Conservation (phyloP, 139 green algal genomes). For the Coelastrella sp. region DNA sequence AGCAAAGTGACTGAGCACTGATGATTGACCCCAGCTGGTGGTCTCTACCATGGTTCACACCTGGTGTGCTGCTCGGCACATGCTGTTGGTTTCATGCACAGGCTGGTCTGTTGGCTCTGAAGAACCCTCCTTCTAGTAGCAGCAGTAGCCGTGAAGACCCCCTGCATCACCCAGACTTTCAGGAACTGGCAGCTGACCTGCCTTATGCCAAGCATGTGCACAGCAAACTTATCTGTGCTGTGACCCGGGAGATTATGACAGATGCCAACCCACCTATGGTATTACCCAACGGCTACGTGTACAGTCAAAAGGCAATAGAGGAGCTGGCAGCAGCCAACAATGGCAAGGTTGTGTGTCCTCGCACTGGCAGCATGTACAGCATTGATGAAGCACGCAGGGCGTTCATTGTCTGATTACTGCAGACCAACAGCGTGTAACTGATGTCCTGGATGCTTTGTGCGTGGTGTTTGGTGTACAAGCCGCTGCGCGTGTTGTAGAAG, state of each 20-base stretch:
- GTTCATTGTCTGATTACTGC: slow-evolving; percentile 65
- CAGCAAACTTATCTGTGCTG: slow-evolving; percentile 90
- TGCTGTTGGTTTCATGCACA: too few relatives aligned
- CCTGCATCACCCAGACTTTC: slow-evolving; percentile 79
- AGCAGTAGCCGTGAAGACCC: slow-evolving; percentile 78
- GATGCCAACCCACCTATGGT: slow-evolving; percentile 95
- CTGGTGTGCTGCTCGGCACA: too few relatives aligned
- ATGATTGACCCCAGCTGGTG: too few relatives aligned
- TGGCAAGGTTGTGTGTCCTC: slow-evolving; percentile 74
- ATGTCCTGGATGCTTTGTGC: too few relatives aligned
- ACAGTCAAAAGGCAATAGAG: slow-evolving; percentile 74
- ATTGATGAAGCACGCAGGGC: slow-evolving; percentile 70
- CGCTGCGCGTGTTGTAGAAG: too few relatives aligned
- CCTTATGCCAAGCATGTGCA: slow-evolving; percentile 88
- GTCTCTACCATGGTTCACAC: too few relatives aligned
- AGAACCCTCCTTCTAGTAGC: slow-evolving; percentile 65
- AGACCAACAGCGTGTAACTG: too few relatives aligned
- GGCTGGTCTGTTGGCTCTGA: slow-evolving; percentile 84
- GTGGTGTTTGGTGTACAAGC: too few relatives aligned
- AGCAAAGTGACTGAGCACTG: too few relatives aligned
- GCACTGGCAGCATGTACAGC: slow-evolving; percentile 62
- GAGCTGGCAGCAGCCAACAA: slow-evolving; percentile 51
- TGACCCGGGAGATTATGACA: slow-evolving; percentile 89
- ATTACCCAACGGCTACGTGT: slow-evolving; percentile 93
- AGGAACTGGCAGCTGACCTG: slow-evolving; percentile 79